A percentile compares a stretch with the other conserved stretches of the same genome.
Conservation (phyloP, 169 alveolate species). For the Plasmodium reichenowi region DNA sequence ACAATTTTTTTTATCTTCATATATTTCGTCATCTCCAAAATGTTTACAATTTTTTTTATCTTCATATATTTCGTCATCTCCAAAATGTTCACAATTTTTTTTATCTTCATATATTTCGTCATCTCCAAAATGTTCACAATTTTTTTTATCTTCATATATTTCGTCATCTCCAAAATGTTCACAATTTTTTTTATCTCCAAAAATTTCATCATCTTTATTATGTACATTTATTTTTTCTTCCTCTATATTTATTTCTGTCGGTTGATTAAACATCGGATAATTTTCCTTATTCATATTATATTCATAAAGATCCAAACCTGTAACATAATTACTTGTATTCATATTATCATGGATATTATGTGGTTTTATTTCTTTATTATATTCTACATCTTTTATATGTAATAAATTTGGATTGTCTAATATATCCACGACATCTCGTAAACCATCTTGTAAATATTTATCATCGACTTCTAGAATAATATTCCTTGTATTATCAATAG, state of each 20-base stretch:
- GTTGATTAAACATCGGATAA: not conserved
- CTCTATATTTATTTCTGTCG: not conserved
- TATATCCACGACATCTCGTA: not conserved
- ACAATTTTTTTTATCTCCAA: not conserved
- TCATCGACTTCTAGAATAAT: no score
- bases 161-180: no score
- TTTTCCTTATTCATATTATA: not conserved
- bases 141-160: not conserved
- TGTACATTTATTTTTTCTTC: not conserved
- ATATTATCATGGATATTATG: not conserved
- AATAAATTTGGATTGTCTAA: not conserved
- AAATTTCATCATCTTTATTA: not conserved
- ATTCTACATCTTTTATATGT: not conserved
- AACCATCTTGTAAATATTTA: not conserved
- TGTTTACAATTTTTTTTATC: not conserved
- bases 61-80: not conserved
- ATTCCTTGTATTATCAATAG: no score
- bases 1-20: not conserved
- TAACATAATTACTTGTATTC: not conserved
- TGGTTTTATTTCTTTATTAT: not conserved
- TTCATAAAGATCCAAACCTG: not conserved
- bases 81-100: not conserved
- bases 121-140: not conserved
- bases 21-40: not conserved
- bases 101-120: not conserved